Evolutionary conservation across 176 grass and related monocot genomes (phyloP), one percentile per base, ranked within the genome.

Genomic region (Carex scoparia): DNA sequence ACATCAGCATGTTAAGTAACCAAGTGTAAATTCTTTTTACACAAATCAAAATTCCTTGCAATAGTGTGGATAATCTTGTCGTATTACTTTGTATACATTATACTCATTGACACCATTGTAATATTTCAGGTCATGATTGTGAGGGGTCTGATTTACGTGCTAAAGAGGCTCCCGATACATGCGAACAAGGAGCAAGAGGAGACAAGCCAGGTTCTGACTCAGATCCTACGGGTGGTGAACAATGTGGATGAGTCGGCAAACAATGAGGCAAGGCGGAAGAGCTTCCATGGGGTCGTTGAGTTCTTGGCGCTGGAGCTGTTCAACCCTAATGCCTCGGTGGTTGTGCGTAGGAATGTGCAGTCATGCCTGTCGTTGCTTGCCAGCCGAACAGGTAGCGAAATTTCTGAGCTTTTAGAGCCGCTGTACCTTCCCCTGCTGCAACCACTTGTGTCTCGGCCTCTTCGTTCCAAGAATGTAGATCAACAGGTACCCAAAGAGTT

Each of bases 131-230:
- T 99, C 83, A 94, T 86, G 90, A 86, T 99, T 51, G 93, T 99
- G 61, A 91, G 93, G 27, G 90, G 96, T 40, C 93, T 99, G 84
- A 89, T 94, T 70, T 94, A 88, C 54, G 96, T 99, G 87, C 91
- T 99, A 10, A 99, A 95, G 88, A 99, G 96, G 87, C 87, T 99
- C 27, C 96, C 96, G 27, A 76, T 87, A 65, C 96, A 92, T 89
- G 96, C 96, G 72, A 99, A 95, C 87, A 99, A 95, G 90, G 96
- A 99, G 87, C 96, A 99, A 89, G 96, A 99, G 62, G 96, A 99
- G 88, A 95, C 96, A 80, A 99, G 91, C 61, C 96, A 95, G 89
- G 96, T 99, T 80, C 90, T 99, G 27, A 95, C 90, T 3, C 96
- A 95, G 78, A 92, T 99, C 81, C 84, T 99, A 60, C 85, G 96